A percentile compares a stretch with the other conserved stretches of the same genome.
phyloP scores from a whole-genome alignment of 768 basidiomycete species.

The Termitomyces eurrhizus region DNA sequence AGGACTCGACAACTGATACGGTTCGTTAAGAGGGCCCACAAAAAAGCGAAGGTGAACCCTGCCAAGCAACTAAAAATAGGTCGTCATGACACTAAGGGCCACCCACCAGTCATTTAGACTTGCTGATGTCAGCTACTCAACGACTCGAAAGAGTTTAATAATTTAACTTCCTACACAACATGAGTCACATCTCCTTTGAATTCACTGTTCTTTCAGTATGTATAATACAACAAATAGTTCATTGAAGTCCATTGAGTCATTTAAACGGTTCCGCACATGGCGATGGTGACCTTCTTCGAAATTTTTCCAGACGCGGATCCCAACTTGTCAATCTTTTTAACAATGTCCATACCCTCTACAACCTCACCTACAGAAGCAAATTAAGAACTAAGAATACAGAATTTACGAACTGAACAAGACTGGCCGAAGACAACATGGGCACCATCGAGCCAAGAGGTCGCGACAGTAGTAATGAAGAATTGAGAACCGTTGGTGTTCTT shows the following conservation, averaged over 20 bases:
- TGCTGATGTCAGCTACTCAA: too few species aligned
- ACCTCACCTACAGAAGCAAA: slow-evolving; percentile 48
- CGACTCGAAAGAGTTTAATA: neutral
- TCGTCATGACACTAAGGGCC: neutral
- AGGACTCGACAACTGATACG: neutral
- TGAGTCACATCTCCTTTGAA: neutral
- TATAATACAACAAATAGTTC: slow-evolving; percentile 14
- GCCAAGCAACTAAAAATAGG: neutral
- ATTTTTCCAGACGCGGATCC: slow-evolving; percentile 40
- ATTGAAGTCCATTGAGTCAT: slow-evolving; percentile 1
- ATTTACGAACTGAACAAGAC: slow-evolving; percentile 6
- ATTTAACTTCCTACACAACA: neutral
- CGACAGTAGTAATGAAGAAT: slow-evolving; percentile 88
- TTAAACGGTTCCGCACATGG: slow-evolving; percentile 47
- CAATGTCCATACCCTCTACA: slow-evolving; percentile 56
- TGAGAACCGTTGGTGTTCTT: slow-evolving; percentile 81
- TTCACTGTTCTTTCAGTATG: slow-evolving; percentile 2
- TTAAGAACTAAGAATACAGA: neutral
- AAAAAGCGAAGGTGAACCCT: neutral
- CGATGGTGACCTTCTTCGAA: slow-evolving; percentile 46
- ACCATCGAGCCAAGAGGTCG: slow-evolving; percentile 77
- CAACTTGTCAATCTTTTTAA: slow-evolving; percentile 37
- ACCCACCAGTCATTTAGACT: too few species aligned
- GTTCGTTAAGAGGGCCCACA: too few species aligned
- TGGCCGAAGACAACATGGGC: slow-evolving; percentile 84